These are phyloP conservation scores for Coprinellus micaceus DNA, from an alignment of 768 basidiomycete species.

Conservation along the genomic window DNA sequence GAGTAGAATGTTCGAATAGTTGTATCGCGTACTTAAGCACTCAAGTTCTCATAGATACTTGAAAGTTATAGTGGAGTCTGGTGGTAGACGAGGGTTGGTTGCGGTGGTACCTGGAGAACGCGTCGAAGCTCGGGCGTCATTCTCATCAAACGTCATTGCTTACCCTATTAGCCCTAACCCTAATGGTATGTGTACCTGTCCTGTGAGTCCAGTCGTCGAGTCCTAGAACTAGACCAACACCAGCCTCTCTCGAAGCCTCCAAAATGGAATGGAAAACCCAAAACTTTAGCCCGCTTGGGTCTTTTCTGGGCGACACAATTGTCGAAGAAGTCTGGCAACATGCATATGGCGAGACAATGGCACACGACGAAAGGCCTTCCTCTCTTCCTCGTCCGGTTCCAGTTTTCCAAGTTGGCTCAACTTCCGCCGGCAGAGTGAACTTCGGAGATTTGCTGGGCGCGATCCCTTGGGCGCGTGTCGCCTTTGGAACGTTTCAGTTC, in stretches of 20 bases:
- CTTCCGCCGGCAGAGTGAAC: neutral
- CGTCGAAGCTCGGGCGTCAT: neutral
- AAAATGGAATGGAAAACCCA: neutral
- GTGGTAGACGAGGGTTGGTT: neutral
- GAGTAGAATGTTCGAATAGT: too few relatives aligned
- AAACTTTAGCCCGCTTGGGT: too few relatives aligned
- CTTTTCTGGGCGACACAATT: neutral
- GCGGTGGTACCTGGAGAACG: neutral
- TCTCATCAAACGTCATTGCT: neutral
- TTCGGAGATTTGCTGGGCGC: neutral
- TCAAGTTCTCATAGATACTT: too few relatives aligned
- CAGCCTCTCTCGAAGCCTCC: neutral
- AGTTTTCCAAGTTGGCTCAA: neutral
- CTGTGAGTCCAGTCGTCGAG: neutral
- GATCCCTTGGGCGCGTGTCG: too few relatives aligned
- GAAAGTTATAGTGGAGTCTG: too few relatives aligned
- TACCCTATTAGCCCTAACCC: constrained; percentile 8
- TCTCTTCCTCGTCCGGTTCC: neutral
- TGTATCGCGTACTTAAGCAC: too few relatives aligned
- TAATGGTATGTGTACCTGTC: neutral
- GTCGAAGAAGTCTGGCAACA: too few relatives aligned
- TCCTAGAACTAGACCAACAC: neutral
- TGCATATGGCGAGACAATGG: too few relatives aligned
- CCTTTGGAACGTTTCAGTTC: neutral
- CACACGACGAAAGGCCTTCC: neutral